Conservation (phyloP, 768 basidiomycete species). For the Kwoniella bestiolae region DNA sequence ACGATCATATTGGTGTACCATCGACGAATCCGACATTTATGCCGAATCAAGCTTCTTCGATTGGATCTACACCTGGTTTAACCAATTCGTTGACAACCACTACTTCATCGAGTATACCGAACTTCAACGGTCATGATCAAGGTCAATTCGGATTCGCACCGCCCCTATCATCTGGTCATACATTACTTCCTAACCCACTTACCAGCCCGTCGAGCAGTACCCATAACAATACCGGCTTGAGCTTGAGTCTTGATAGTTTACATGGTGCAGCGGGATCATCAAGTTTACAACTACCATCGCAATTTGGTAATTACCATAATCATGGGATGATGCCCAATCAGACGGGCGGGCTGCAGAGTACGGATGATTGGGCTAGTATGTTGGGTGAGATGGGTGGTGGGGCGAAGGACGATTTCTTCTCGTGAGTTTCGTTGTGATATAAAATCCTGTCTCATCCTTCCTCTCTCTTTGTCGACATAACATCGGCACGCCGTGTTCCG, state of each 20-base stretch:
- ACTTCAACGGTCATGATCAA: background rate
- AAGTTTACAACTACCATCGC: background rate
- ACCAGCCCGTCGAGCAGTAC: background rate
- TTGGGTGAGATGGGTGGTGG: constrained; percentile 33
- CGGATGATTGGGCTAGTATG: constrained; percentile 26
- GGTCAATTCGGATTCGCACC: background rate
- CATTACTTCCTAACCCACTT: background rate
- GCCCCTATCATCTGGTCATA: background rate
- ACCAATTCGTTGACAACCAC: background rate
- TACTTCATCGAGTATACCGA: background rate
- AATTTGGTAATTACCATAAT: background rate
- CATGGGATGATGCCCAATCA: no score
- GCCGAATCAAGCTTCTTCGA: background rate
- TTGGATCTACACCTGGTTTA: background rate
- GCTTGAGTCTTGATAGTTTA: background rate
- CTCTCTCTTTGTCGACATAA: no score
- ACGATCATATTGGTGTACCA: background rate
- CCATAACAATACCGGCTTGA: background rate
- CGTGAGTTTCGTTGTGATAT: constrained; percentile 25
- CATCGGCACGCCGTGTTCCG: no score
- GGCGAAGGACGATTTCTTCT: constrained; percentile 40
- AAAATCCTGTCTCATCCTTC: background rate
- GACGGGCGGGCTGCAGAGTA: constrained; percentile 3
- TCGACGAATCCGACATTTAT: background rate
- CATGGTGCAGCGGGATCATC: constrained; percentile 1